Evolutionary conservation across 345 rosid genomes (phyloP), one percentile per base, ranked within the genome.

Genomic region (Salix arbutifolia): DNA sequence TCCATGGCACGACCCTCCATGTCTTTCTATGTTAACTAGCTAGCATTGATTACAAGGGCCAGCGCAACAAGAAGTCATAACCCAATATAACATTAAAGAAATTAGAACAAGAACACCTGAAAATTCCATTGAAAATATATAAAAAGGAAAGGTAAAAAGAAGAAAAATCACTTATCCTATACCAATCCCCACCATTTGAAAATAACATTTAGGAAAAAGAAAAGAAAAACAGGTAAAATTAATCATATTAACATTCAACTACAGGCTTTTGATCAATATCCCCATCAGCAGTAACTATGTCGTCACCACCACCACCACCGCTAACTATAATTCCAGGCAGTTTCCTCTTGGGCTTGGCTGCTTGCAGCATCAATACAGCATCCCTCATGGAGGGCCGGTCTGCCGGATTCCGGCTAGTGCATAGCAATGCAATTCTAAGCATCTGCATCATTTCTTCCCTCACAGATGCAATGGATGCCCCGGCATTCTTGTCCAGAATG

Each of bases 351-450:
- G 99, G 99, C 84, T 90, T 89, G 4, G 97, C 97, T 85, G 86
- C 98, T 78, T 94, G 95, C 48, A 96, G 88, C 93, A 96, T 94
- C 85, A 90, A 28, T 84, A 96, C 87, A 5, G 92, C 99, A 38
- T 96, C 98, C 86, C 99, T 91, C 99, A 96, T 96, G 0, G 97
- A 88, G 1, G 99, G 99, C 31, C 99, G 90, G 69, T 96, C 98
- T 0, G 87, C 90, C 19, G 98, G 99, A 76, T 88, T 94, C 31
- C 87, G 82, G 67, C 92, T 85, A 0, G 97, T 96, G 82, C 99
- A 96, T 1, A 91, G 82, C 89, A 94, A 67, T 5, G 99, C 97
- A 40, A 96, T 94, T 71, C 86, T 85, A 25, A 96, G 80, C 88
- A 94, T 84, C 74, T 94, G 97, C 83, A 90, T 87, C 98, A 96